Evolutionary conservation across 2,329 filamentous ascomycete species (phyloP).

Genomic region (Clonostachys rosea): DNA sequence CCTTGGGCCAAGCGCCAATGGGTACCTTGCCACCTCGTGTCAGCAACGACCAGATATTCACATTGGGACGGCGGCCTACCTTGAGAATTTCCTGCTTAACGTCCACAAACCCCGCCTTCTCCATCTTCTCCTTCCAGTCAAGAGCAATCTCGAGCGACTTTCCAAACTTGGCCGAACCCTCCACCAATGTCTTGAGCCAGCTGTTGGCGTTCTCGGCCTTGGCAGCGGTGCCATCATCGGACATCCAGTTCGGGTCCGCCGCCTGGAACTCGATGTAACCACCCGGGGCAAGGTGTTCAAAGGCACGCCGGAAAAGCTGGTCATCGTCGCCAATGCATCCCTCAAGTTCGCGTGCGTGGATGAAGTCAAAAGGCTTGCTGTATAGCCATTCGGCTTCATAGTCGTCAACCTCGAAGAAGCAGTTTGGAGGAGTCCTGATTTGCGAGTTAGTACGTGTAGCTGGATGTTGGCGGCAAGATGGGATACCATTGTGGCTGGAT

Average conservation of each 20-base stretch:
- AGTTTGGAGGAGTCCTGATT: slow-evolving; percentile 42
- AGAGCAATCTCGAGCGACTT: slow-evolving; percentile 18
- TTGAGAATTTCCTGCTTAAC: slow-evolving; percentile 13
- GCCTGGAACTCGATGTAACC: slow-evolving; percentile 32
- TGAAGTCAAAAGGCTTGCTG: slow-evolving; percentile 19
- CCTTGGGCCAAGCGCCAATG: slow-evolving; percentile 29
- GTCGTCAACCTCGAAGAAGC: slow-evolving; percentile 55
- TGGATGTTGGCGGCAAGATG: too few relatives aligned
- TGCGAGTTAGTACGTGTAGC: too few relatives aligned
- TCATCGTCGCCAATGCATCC: slow-evolving; percentile 22
- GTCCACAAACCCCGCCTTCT: slow-evolving; percentile 28
- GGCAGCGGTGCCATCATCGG: slow-evolving; percentile 21
- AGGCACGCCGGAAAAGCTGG: slow-evolving; percentile 17
- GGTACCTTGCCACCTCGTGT: too few relatives aligned
- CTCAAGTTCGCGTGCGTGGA: slow-evolving; percentile 20
- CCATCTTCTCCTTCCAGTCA: slow-evolving; percentile 21
- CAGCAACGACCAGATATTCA: too few relatives aligned
- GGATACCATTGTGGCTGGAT: slow-evolving; percentile 34
- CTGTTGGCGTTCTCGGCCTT: slow-evolving; percentile 13
- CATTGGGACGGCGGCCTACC: too few relatives aligned
- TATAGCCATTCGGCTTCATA: slow-evolving; percentile 49
- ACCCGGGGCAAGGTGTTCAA: slow-evolving; percentile 21
- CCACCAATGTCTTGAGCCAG: slow-evolving; percentile 18
- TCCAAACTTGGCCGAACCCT: slow-evolving; percentile 18
- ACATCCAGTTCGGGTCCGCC: slow-evolving; percentile 9